Base-by-base conservation (phyloP, 768 basidiomycete species). In the Pulveroboletus ravenelii region DNA sequence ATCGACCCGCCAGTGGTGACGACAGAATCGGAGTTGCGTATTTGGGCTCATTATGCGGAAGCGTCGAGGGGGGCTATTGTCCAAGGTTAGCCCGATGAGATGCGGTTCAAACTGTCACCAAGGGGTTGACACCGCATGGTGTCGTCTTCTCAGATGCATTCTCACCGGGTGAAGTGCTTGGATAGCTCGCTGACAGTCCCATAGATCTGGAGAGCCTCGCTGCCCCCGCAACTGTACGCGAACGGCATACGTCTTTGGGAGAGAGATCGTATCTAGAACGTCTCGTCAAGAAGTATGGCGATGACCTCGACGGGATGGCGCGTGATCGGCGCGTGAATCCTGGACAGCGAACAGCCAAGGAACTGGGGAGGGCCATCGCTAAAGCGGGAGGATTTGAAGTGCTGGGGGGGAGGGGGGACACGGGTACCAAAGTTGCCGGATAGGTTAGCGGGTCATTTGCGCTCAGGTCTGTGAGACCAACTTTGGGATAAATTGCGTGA, bases 291-390 rank as follows among this genome's bases (percentile, higher is more conserved):
- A 85, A 79, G 66, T 74, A 97, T 69, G 88, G 85, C 2, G 70
- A 75, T 29, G 85, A 97, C 70, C 70, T 85, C 20, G 77, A 79
- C 27, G 74, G 69, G 43, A 97, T 96, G 93, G 81, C 82, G 10
- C 73, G 75, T 57, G 94, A 98, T 70, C 72, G 82, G 51, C 85
- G 76, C 68, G 66, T 87, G 51, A 97, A 98, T 66, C 70, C 79
- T 14, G 85, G 84, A 67, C 95, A 98, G 72, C 80, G 85, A 62
- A 96, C 93, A 2, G 78, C 74, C 30, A 93, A 89, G 15, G 83
- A 92, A 71, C 66, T 97, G 61, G 72, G 66, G 60, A 74, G 82
- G 63, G 85, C 81, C 29, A 70, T 89, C 53, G 70, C 66, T 55
- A 80, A 78, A 62, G 80, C 82, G 31, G 78, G 81, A 12, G 72